Evolutionary conservation across 495 filamentous ascomycete species (phyloP), one percentile per base, ranked within the genome.

Genomic region (Penicilliopsis zonata): DNA sequence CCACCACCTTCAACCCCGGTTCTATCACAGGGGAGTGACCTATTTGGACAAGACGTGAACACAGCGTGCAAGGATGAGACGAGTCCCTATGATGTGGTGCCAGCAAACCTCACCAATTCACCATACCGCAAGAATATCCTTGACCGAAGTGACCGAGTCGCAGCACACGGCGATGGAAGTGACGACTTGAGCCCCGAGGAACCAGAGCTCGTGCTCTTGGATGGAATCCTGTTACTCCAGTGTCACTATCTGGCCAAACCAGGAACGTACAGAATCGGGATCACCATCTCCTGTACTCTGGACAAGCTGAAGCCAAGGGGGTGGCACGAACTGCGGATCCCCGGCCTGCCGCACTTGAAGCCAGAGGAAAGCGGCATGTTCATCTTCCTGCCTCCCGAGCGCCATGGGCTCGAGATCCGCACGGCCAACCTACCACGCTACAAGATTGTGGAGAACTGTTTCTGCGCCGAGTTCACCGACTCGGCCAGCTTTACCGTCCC

Each of bases 401-500:
- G 31, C 6, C 42, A 43, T 17, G 52, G 53, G 2, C 34, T 63
- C 12, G 59, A 61, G 14, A 47, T 55, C 15, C 45, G 50, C n/a
- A 58, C 50, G n/a, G 47, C 38, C 2, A 36, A 48, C 28, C 40
- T 58, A 9, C 44, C 42, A 7, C 34, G 48, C 16, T 36, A 48
- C 26, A 46, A 39, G 2, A 25, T 56, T 4, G 26, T 51, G n/a
- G 48, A 58, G n/a, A 34, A 43, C 30, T 61, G 50, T 24, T 41
- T 62, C 29, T 44, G 53, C 31, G 56, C 47, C 6, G 52, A 59
- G 15, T 55, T 64, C 17, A n/a, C 15, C 0, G 33, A 43, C 9
- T 28, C 37, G 1, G 37, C 38, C 5, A 43, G 49, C 9, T 42
- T 63, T 24, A 38, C 51, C 13, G 27, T 57, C 13, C 37, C 52